A percentile compares a stretch with the other conserved stretches of the same genome.
Conservation (phyloP, 139 green algal species). For the Penium margaritaceum region DNA sequence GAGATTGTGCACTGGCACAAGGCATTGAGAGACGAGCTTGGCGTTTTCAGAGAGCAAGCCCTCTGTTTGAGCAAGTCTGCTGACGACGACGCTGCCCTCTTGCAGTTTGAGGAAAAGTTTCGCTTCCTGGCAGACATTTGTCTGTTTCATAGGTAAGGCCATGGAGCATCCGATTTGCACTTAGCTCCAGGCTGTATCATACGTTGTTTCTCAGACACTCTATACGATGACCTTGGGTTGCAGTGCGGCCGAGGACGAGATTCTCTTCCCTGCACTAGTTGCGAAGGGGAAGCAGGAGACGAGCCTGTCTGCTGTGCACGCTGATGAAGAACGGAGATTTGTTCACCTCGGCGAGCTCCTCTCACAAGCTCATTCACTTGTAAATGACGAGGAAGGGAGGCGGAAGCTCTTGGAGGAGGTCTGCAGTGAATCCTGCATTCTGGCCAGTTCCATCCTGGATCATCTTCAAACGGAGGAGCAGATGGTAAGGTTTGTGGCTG, state of each 20-base stretch:
- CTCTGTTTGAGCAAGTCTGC: neutral
- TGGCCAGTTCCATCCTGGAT: neutral
- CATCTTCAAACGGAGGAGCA: neutral
- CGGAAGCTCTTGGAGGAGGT: constrained; percentile 40
- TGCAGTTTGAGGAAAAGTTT: neutral
- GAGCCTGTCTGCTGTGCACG: too few relatives aligned
- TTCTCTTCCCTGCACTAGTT: constrained; percentile 66
- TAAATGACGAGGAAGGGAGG: too few relatives aligned
- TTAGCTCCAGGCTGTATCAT: neutral
- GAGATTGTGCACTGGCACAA: constrained; percentile 91
- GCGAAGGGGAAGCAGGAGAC: too few relatives aligned
- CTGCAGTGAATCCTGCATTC: neutral
- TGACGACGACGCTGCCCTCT: too few relatives aligned
- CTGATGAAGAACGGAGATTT: too few relatives aligned
- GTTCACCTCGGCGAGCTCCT: too few relatives aligned
- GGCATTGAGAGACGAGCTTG: constrained; percentile 69
- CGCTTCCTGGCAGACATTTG: constrained; percentile 38
- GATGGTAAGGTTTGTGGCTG: neutral
- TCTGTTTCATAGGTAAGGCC: constrained; percentile 65
- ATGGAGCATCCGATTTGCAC: neutral
- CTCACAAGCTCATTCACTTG: too few relatives aligned
- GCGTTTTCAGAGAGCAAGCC: constrained; percentile 49
- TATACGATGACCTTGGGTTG: too few relatives aligned
- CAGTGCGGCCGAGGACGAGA: constrained; percentile 78
- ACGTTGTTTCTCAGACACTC: neutral